Evolutionary conservation across 257 asterid species (phyloP), one percentile per base, ranked within the genome.

Genomic region (Jaltomata sinuosa): DNA sequence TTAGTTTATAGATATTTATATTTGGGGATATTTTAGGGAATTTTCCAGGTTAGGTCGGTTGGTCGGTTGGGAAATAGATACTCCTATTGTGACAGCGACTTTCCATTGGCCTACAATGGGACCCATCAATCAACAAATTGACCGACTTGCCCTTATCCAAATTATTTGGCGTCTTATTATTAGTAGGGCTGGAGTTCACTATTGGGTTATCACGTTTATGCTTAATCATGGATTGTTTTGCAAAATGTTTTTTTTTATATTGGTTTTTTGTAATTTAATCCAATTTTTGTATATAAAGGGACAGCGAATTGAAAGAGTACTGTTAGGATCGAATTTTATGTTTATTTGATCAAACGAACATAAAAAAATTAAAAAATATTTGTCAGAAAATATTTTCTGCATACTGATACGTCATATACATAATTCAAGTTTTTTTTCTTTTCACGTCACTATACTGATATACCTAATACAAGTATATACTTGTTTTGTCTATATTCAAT

Each of bases 21-120:
- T 42, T 29, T 18, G 14, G 1, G 25, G 67, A 53, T 82, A 29
- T 40, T 71, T 71, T 12, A 40, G 80, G 80, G 18, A n/a, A 71
- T 11, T 40, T 65, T 3, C 7, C 40, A 50, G 78, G 85, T 83
- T 87, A 82, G 91, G 92, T 93, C 94, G 93, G 93, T 87, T 65
- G 94, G 93, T 89, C 91, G 90, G 91, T 87, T 85, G 85, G 84
- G 86, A 84, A 91, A 79, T 79, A 76, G 90, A 88, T 90, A 86
- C 91, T 27, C 19, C 36, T 85, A 84, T 84, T 84, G 89, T 81
- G 90, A 85, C 86, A 89, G 82, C 90, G 89, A 92, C 87, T 90
- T 84, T 62, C 78, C 76, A 67, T 64, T 18, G 76, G 76, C 76
- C 76, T 18, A 65, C 47, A 19, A 1, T 1, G 76, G 54, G 80